Conservation (phyloP, 2,329 filamentous ascomycete species). For the Colletotrichum chlorophyti region DNA sequence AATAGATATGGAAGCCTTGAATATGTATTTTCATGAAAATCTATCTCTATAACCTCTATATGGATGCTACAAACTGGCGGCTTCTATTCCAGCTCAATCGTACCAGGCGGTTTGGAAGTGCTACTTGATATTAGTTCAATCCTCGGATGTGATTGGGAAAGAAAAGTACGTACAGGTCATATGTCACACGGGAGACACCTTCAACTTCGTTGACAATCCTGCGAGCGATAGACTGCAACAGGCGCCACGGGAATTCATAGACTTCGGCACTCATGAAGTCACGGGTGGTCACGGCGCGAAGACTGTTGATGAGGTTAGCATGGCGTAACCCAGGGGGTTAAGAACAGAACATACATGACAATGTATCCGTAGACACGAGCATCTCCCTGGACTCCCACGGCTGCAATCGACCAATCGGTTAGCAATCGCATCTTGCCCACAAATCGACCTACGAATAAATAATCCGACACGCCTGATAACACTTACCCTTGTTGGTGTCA, state of each 20-base stretch:
- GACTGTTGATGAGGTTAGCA: slow-evolving; percentile 31
- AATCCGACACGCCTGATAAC: neutral
- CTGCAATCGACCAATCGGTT: slow-evolving; percentile 27
- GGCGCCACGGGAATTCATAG: neutral
- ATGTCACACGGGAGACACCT: slow-evolving; percentile 74
- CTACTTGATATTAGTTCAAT: slow-evolving; percentile 1
- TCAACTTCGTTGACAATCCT: slow-evolving; percentile 74
- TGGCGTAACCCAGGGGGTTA: neutral
- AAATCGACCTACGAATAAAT: neutral
- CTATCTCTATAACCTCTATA: too few relatives aligned
- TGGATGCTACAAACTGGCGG: neutral
- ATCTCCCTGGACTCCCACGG: slow-evolving; percentile 44
- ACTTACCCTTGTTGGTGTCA: slow-evolving; percentile 45
- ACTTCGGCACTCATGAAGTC: slow-evolving; percentile 53
- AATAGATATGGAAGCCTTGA: too few relatives aligned
- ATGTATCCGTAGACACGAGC: slow-evolving; percentile 41
- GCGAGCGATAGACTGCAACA: slow-evolving; percentile 65
- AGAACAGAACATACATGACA: slow-evolving; percentile 31
- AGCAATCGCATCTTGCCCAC: too few relatives aligned
- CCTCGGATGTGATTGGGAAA: slow-evolving; percentile 23
- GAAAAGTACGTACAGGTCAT: too few relatives aligned
- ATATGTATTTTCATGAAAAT: too few relatives aligned
- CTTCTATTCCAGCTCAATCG: slow-evolving; percentile 75
- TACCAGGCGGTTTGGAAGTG: slow-evolving; percentile 65
- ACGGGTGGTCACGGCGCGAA: slow-evolving; percentile 53